Evolutionary conservation across 768 basidiomycete species (phyloP), one percentile per base, ranked within the genome.

Genomic region (Termitomyces sp.): DNA sequence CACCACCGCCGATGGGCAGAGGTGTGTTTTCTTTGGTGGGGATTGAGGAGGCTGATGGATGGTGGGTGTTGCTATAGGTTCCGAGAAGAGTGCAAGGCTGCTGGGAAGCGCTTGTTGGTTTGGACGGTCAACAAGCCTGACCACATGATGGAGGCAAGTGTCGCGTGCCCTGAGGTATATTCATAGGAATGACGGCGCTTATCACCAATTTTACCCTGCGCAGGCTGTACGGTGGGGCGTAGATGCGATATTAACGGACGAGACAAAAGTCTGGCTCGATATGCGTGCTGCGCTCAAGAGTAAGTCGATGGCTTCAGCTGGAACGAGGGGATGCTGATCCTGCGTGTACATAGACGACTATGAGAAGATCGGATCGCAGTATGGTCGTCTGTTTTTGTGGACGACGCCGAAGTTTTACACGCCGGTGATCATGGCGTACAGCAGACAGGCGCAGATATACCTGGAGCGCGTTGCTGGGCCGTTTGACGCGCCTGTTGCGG

Each of bases 81-180:
- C 79, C 78, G 88, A 58, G 74, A 79, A 50, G 90, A 95, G 66
- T 95, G 93, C 77, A 87, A 87, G 71, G 78, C 70, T 16, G 86
- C 86, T 1, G 90, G 90, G 20, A 97, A 97, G 82, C 81, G 82
- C 66, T 67, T 98, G 59, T 89, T 96, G 84, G 93, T 94, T 3
- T 98, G 96, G 97, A 99, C 97, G 0, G 96, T 98, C 32, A 99
- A 99, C 69, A 82, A 88, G 50, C 87, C 87, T 11, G 86, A 85
- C 57, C 87, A 94, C 69, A 94, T 94, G 92, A 90, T 92, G 83
- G 92, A 94, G 85, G 91, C 88, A 33, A 46, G 56, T 42, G 84
- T 73, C 6, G 35, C 55, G 52, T 46, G 45, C 45, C 5, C 4
- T 13, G 20, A 22, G 46, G 13, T 5, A 54, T 32, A 28, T 28